phyloP scores from a whole-genome alignment of 495 filamentous ascomycete genomes.

The Podospora sp. region DNA sequence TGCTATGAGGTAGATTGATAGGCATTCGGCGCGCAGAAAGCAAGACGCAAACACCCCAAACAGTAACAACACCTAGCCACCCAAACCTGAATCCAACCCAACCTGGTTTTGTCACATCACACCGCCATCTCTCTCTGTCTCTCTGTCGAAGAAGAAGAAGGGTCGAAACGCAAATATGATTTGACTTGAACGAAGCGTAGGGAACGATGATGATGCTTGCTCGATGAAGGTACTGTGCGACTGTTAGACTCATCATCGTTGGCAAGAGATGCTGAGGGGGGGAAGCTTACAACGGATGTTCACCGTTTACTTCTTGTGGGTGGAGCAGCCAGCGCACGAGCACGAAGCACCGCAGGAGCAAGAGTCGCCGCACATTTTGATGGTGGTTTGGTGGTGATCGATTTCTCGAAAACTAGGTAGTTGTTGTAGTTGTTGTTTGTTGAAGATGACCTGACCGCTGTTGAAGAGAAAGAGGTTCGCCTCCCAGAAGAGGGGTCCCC shows the following conservation, averaged over 20 bases:
- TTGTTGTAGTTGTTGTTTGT: conserved; percentile 7
- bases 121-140: background rate
- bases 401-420: background rate
- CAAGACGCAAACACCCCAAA: too few relatives aligned
- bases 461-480: background rate
- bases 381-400: conserved; percentile 2
- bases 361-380: conserved; percentile 32
- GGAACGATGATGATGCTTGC: background rate
- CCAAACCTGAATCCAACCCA: background rate
- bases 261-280: background rate
- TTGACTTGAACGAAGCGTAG: background rate
- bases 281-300: background rate
- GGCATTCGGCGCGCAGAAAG: too few relatives aligned
- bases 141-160: background rate
- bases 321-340: conserved; percentile 30
- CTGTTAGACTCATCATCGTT: too few relatives aligned
- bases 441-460: background rate
- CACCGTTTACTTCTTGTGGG: conserved; percentile 27
- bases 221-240: background rate
- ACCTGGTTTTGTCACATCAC: background rate
- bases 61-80: too few relatives aligned
- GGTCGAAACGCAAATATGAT: background rate
- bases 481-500: background rate
- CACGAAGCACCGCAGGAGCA: conserved; percentile 32
- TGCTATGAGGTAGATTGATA: too few relatives aligned